Base-by-base conservation (phyloP, 225 moss, liverwort and hornwort species). In the Polytrichum commune region DNA sequence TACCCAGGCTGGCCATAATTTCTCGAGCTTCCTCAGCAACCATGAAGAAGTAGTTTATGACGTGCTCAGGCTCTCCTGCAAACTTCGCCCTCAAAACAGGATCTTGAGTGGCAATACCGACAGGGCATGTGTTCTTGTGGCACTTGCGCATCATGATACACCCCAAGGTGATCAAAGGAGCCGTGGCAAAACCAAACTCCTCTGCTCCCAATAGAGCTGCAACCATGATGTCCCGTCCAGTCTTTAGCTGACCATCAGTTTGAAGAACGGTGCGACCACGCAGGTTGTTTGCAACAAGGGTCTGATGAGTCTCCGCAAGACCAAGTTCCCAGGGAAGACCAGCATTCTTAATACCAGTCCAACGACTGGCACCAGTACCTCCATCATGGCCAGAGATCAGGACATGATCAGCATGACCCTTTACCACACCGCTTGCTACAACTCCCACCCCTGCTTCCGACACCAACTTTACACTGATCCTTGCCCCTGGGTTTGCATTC, bases 61-160 rank as follows among this genome's bases (percentile, higher is more conserved):
- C 90, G 67, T 92, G 81, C 74, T 90, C 90, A 8, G 92, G 86
- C 55, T 88, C 77, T 24, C 92, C 92, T 0, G 88, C 77, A 55
- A 92, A 92, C 67, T 90, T 90, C 7, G 82, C 84, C 30, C 88
- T 78, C 56, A 92, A 72, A 7, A 90, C 64, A n/a, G 92, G 92
- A 35, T 90, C 92, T 72, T 92, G 90, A 22, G 88, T 92, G 5
- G 92, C 92, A 56, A 92, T 79, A 10, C 92, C 92, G 5, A 92
- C 90, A 4, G 92, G 92, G 76, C 92, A 92, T 19, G 90, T 92
- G 61, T 92, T 92, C 71, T 88, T 79, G 69, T 92, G 92, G 30
- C 92, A 92, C 68, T 90, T 92, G 22, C 92, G 85, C 90, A 90
- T 90, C 92, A 90, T 92, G 57, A 92, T 92, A 60, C 92, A 92